Conservation (phyloP, 108 stramenopile genomes). For the Cyclotella cryptica region DNA sequence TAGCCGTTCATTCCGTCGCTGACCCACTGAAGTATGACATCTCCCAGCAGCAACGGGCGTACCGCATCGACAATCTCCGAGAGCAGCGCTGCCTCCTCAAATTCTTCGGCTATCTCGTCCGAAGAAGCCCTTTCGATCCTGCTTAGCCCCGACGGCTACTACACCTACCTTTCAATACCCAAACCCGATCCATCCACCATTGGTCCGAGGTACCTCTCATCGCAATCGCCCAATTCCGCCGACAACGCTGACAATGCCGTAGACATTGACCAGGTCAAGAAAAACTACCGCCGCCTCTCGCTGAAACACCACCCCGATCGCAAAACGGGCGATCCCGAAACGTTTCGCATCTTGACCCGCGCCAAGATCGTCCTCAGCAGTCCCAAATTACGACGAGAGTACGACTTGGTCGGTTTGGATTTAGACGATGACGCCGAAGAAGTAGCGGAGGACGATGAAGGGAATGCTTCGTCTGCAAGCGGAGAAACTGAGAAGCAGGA, state of each 20-base stretch:
- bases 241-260: slow-evolving; percentile 17
- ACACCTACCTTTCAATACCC: slow-evolving; percentile 72
- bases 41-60: slow-evolving; percentile 3
- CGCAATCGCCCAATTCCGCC: not conserved
- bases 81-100: slow-evolving; percentile 2
- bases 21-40: not conserved
- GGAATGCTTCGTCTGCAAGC: not conserved
- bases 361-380: slow-evolving; percentile 76
- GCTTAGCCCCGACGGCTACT: slow-evolving; percentile 86
- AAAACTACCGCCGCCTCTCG: slow-evolving; percentile 76
- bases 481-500: slow-evolving; percentile 19
- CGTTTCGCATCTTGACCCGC: slow-evolving; percentile 80
- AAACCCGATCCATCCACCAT: slow-evolving; percentile 36
- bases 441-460: slow-evolving; percentile 26
- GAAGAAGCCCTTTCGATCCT: slow-evolving; percentile 71
- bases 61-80: slow-evolving; percentile 8
- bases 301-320: slow-evolving; percentile 80
- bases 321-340: slow-evolving; percentile 76
- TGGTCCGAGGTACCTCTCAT: slow-evolving; percentile 6
- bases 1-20: too few species aligned
- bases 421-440: slow-evolving; percentile 82
- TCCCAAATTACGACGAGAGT: slow-evolving; percentile 78
- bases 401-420: slow-evolving; percentile 86
- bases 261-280: slow-evolving; percentile 77
- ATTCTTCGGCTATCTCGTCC: slow-evolving; percentile 28